Base-by-base conservation (phyloP, 1,284 basidiomycete species). In the Microbotryum lychnidis-dioicae region DNA sequence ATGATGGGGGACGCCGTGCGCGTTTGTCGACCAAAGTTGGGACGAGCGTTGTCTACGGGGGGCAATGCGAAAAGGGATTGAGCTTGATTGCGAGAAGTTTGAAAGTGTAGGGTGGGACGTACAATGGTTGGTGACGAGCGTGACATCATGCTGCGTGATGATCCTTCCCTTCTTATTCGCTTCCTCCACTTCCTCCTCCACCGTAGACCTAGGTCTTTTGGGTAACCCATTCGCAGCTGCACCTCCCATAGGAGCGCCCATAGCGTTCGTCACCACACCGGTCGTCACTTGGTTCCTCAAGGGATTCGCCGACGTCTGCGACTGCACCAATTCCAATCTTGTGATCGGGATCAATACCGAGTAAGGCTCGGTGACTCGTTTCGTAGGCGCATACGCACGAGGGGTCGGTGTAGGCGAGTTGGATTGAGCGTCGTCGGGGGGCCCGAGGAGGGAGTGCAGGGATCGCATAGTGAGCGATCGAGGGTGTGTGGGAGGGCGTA, bases 1-100 rank as follows among this genome's bases (percentile, higher is more conserved):
- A 97, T 91, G 72, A 98, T 99, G 42, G 92, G 91, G 7, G 92
- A 97, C n/a, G 87, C 84, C 66, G 84, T 82, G 45, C 96, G 86
- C 67, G 87, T 84, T 10, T 84, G 80, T 33, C 91, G 82, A 57
- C 91, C 92, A 14, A 94, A 87, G 64, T 99, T 92, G 5, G 89
- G 90, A 12, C 96, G 84, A 50, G 84, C 82, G 75, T 98, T 98
- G 77, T 98, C 67, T 68, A 44, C 2, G 33, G 14, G 14, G 21
- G 16, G 4, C 25, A 14, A 4, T 5, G 7, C 12, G 23, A 4
- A 23, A 44, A 6, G 5, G 45, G 18, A 2, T 21, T 1, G 23
- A 45, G 25, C 18, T 42, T 12, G 16, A 16, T 42, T 16, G 10
- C 9, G 6, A 27, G 18, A 21, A 8, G 33, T 14, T 14, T 31